phyloP scores from a whole-genome alignment of 306 rosid genomes.

The Quillaja saponaria region DNA sequence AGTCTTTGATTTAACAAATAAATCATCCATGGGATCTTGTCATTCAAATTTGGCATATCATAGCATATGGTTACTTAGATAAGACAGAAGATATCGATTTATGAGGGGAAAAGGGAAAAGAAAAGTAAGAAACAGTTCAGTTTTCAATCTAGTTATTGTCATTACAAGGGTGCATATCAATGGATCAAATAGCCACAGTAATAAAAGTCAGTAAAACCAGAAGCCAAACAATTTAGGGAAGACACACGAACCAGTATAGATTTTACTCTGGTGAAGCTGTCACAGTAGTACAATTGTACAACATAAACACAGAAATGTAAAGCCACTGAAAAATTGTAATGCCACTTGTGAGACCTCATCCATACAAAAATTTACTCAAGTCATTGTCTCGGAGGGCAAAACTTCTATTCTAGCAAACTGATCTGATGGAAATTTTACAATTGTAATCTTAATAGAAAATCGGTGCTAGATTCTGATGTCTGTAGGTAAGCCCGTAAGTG shows the following conservation, averaged over 20 bases:
- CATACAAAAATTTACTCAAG: no score
- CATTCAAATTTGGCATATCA: not conserved
- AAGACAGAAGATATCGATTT: no score
- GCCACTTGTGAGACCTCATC: not conserved
- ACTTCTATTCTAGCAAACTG: not conserved
- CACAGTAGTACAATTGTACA: not conserved
- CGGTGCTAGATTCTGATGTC: not conserved
- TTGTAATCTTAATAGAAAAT: not conserved
- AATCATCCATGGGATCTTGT: not conserved
- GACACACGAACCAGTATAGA: not conserved
- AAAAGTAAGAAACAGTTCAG: not conserved
- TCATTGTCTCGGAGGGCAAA: no score
- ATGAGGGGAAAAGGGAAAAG: not conserved
- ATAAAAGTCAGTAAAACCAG: conserved; percentile 1
- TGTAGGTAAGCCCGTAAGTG: not conserved
- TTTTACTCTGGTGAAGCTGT: not conserved
- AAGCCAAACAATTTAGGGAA: conserved; percentile 2
- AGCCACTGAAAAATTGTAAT: not conserved
- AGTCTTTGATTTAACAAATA: conserved; percentile 12
- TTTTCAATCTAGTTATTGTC: not conserved
- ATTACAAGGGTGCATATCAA: not conserved
- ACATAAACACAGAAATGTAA: not conserved
- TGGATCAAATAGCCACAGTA: not conserved
- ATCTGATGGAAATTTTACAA: not conserved
- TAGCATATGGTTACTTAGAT: not conserved